phyloP scores from a whole-genome alignment of 2,329 filamentous ascomycete genomes.

The Colletotrichum sp. region DNA sequence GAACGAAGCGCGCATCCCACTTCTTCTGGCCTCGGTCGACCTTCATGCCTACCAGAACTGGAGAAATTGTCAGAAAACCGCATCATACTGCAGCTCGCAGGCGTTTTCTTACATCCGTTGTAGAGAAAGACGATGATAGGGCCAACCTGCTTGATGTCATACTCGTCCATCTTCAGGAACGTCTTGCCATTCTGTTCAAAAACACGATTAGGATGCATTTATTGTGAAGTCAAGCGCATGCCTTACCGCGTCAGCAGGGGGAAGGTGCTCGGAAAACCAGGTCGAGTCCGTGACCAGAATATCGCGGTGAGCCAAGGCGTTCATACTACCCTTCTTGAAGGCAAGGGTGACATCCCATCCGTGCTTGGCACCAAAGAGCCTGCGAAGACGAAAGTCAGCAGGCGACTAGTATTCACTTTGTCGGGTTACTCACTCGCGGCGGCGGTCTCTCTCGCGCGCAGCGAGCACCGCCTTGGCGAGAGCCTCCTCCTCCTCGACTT shows the following conservation, averaged over 20 bases:
- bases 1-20: slow-evolving; percentile 32
- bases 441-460: not conserved
- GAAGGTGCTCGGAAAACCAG: slow-evolving; percentile 38
- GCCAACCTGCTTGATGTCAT: not conserved
- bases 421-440: not conserved
- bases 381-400: not conserved
- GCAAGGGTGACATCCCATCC: not conserved
- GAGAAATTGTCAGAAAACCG: not conserved
- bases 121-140: slow-evolving; percentile 39
- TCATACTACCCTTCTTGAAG: not conserved
- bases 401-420: not conserved
- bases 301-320: slow-evolving; percentile 31
- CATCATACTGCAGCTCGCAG: not conserved
- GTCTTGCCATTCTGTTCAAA: slow-evolving; percentile 30
- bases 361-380: not conserved
- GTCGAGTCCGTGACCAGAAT: slow-evolving; percentile 36
- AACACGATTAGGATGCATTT: not conserved
- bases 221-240: too few relatives aligned
- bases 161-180: slow-evolving; percentile 6
- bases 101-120: slow-evolving; percentile 31
- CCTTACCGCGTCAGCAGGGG: slow-evolving; percentile 31
- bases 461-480: not conserved
- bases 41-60: not conserved
- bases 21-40: slow-evolving; percentile 4
- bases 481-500: not conserved